Evolutionary conservation across 169 alveolate species (phyloP), one percentile per base, ranked within the genome.

Genomic region (Miamiensis avidus): DNA sequence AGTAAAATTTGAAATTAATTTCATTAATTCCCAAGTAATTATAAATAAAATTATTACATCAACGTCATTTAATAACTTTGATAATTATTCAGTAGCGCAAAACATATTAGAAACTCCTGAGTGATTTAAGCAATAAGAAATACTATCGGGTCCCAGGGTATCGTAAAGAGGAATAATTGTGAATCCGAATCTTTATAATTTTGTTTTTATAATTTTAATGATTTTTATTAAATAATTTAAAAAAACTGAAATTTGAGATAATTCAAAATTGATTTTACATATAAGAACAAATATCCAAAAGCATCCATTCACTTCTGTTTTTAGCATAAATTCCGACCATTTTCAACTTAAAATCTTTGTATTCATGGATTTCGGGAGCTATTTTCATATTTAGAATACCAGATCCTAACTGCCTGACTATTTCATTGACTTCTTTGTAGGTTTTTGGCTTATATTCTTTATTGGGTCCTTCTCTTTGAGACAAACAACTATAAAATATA

Each of bases 131-230:
- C 91, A 92, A 86, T 82, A 92, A 20, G 91, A 86, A 65, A 94
- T 86, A 29, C 94, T 78, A n/a, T 94, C 95, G 34, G 75, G 89
- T 27, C 97, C 84, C 34, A 88, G 79, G 0, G 92, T 88, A 32
- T 88, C 92, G 79, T 88, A 88, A 34, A 88, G 82, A 27, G 92
- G 88, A 33, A 88, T 86, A 64, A 84, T 72, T 4, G 89, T 88
- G 73, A 34, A 85, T 32, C 86, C 89, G 31, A 73, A 85, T 32
- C 69, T 49, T 49, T 49, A 11, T 49, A 49, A 49, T 73, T n/a
- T 15, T 29, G 29, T 4, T 73, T 15, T 73, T 73, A 73, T 73
- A 15, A n/a, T n/a, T 73, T 15, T 73, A 29, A 73, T 4, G 6
- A 73, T 73, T n/a, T 27, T 73, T 15, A 73, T 73, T 73, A n/a